Conservation (phyloP, 345 rosid species). For the Hirschfeldia incana region DNA sequence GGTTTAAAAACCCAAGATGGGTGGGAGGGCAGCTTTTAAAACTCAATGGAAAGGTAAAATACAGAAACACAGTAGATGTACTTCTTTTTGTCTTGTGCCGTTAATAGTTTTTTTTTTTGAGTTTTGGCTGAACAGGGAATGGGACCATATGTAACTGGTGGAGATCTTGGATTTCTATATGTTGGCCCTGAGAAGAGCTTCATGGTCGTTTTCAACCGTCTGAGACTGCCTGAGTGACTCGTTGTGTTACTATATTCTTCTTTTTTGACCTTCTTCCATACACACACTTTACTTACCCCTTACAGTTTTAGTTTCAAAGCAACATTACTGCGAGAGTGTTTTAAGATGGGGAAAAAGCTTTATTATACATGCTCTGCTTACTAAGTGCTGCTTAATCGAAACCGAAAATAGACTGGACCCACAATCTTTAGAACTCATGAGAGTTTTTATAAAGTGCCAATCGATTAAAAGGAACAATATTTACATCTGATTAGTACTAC, state of each 20-base stretch:
- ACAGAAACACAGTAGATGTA: background rate
- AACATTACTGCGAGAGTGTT: constrained; percentile 1
- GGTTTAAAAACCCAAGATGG: constrained; percentile 80
- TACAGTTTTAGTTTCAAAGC: background rate
- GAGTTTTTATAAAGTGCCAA: background rate
- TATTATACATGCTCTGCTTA: background rate
- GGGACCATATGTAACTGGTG: constrained; percentile 77
- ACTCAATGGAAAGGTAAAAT: constrained; percentile 77
- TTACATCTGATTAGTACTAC: background rate
- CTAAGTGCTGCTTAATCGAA: background rate
- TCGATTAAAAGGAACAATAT: background rate
- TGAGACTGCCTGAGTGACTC: constrained; percentile 67
- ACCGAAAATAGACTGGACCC: background rate
- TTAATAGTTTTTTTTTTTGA: background rate
- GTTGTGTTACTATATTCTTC: background rate
- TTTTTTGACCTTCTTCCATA: background rate
- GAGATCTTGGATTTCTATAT: constrained; percentile 89
- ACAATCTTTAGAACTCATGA: background rate
- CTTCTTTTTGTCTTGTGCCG: too few relatives aligned
- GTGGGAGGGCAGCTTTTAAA: constrained; percentile 89
- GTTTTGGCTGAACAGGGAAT: constrained; percentile 53
- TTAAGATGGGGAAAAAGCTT: background rate
- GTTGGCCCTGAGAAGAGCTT: constrained; percentile 86
- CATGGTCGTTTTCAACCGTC: constrained; percentile 84
- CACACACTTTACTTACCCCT: constrained; percentile 1